Evolutionary conservation across 2,329 filamentous ascomycete genomes (phyloP).

Genomic region (Phyllosticta citrichinensis): DNA sequence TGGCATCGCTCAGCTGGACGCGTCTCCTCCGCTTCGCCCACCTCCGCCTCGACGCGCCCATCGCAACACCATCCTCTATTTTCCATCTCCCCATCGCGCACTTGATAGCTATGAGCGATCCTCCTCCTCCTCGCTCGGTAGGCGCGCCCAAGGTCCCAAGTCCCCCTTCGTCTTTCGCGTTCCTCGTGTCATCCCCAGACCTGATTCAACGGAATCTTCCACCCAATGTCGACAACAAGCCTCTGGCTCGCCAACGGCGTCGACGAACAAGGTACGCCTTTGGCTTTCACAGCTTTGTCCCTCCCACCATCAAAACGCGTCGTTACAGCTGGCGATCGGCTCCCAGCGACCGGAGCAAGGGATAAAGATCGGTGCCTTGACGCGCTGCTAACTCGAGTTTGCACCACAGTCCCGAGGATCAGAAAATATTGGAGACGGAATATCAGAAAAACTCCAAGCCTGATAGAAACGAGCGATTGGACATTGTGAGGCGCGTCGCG

Average conservation of each 20-base stretch:
- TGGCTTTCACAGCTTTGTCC: not conserved
- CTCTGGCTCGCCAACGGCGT: constrained; percentile 50
- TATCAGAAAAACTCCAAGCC: constrained; percentile 82
- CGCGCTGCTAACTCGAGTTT: not conserved
- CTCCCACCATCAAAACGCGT: not conserved
- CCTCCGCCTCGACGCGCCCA: not conserved
- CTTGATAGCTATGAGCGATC: constrained; percentile 10
- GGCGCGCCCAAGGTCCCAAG: constrained; percentile 17
- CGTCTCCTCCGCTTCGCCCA: not conserved
- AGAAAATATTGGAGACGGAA: constrained; percentile 75
- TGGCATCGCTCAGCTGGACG: not conserved
- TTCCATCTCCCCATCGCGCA: not conserved
- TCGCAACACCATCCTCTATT: not conserved
- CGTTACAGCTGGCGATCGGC: not conserved
- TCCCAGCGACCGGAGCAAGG: not conserved
- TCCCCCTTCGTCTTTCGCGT: constrained; percentile 36
- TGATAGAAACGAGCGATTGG: constrained; percentile 76
- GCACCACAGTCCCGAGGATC: constrained; percentile 54
- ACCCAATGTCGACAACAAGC: constrained; percentile 49
- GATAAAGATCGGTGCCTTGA: not conserved
- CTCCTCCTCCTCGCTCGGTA: constrained; percentile 16
- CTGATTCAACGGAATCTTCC: constrained; percentile 47
- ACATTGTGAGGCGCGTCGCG: constrained; percentile 75
- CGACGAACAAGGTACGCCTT: constrained; percentile 48
- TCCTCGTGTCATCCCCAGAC: constrained; percentile 50